phyloP scores from a whole-genome alignment of 768 basidiomycete species.

The Russula sp. region DNA sequence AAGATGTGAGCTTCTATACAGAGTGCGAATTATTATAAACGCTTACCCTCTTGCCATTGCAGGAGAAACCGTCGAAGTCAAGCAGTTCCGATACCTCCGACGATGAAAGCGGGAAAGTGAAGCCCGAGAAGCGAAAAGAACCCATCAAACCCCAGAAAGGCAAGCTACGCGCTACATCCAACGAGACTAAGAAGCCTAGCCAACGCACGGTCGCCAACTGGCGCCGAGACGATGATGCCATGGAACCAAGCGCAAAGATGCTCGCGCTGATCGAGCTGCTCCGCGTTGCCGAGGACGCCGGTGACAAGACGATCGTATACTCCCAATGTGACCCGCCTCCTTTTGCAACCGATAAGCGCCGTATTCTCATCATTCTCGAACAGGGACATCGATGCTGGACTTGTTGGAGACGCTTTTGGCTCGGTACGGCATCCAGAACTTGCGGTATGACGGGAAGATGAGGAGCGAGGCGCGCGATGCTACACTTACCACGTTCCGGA shows the following conservation, averaged over 20 bases:
- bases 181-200: conserved; percentile 10
- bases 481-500: conserved; percentile 49
- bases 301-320: conserved; percentile 67
- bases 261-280: conserved; percentile 47
- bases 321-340: conserved; percentile 48
- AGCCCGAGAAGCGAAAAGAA: neutral
- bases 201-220: conserved; percentile 42
- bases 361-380: neutral
- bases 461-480: conserved; percentile 45
- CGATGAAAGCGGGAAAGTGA: neutral
- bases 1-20: neutral
- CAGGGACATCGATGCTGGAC: conserved; percentile 72
- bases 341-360: neutral
- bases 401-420: conserved; percentile 55
- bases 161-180: conserved; percentile 30
- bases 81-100: neutral
- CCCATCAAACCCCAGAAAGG: neutral
- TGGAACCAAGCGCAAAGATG: conserved; percentile 71
- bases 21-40: neutral
- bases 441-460: conserved; percentile 72
- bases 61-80: conserved; percentile 2
- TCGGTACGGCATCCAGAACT: conserved; percentile 49
- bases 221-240: conserved; percentile 52
- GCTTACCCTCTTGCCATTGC: neutral
- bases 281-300: conserved; percentile 50